Evolutionary conservation across 2,329 filamentous ascomycete genomes (phyloP), one percentile per base, ranked within the genome.

Genomic region (Lecanosticta acicola): DNA sequence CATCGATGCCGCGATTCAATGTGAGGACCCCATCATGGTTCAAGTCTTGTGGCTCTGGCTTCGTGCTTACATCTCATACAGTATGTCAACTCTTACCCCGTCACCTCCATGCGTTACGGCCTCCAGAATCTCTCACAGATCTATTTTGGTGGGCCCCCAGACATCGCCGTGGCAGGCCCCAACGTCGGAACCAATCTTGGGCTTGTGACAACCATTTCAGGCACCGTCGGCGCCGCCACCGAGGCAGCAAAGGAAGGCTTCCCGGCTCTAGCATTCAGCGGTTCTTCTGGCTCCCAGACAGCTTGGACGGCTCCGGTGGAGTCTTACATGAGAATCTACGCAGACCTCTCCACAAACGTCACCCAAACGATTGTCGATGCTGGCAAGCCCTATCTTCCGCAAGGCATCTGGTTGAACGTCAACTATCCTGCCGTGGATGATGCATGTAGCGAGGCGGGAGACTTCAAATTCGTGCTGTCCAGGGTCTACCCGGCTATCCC

Each of bases 41-140:
- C 18, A 14, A 32, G 8, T n/a, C 14, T 3, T 13, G 13, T n/a
- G 19, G 13, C 8, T 5, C 11, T 38, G 13, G 16, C 8, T 19
- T 14, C 33, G 35, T 36, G 24, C 14, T 38, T n/a, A 32, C n/a
- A n/a, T 39, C 17, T 16, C 2, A 10, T 18, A 14, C 20, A 85
- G 71, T 87, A 83, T 71, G 83, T 87, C 48, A 87, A 87, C 68
- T 82, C 79, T 0, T 85, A 71, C 65, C 82, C 83, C 0, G 79
- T 79, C 1, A 85, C 82, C 0, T 70, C 78, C 1, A 80, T 84
- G 58, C 74, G 77, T 46, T 76, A 78, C 60, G 83, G 82, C 32
- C 78, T 85, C 59, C 67, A 79, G 49, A 73, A 68, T 3, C 71
- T 81, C 29, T 75, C 72, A 0, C 73, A 75, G 0, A 66, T 71